Evolutionary conservation across 2,329 filamentous ascomycete genomes (phyloP).

Genomic region (Penicillium sp.): DNA sequence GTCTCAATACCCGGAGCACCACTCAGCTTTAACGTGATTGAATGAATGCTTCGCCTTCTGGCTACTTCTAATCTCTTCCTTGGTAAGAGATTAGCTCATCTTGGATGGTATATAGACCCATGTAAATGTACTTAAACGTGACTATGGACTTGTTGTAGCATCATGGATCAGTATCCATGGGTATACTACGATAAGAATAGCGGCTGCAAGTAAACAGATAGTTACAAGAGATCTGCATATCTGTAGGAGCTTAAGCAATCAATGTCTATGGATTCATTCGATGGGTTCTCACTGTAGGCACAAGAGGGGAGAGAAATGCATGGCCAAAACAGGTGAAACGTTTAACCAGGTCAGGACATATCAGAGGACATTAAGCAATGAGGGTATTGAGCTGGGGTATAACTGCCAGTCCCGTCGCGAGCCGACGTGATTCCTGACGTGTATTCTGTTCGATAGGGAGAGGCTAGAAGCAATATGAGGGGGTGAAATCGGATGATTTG

Average conservation of each 20-base stretch:
- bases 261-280: background rate
- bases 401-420: background rate
- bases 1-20: constrained; percentile 11
- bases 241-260: background rate
- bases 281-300: background rate
- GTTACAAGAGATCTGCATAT: background rate
- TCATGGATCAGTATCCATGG: background rate
- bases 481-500: background rate
- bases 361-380: background rate
- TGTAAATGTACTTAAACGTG: too few relatives aligned
- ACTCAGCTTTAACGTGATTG: background rate
- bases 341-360: background rate
- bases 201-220: background rate
- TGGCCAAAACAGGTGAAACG: background rate
- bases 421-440: background rate
- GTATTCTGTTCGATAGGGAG: background rate
- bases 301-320: background rate
- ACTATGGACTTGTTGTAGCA: background rate
- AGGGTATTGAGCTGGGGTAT: background rate
- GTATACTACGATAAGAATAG: background rate
- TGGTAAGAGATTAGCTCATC: background rate
- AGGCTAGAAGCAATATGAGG: background rate
- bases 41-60: constrained; percentile 2
- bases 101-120: background rate
- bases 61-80: background rate